Evolutionary conservation across 371 early-diverging fungal genomes (phyloP), one percentile per base, ranked within the genome.

Genomic region (Enterospora canceri): DNA sequence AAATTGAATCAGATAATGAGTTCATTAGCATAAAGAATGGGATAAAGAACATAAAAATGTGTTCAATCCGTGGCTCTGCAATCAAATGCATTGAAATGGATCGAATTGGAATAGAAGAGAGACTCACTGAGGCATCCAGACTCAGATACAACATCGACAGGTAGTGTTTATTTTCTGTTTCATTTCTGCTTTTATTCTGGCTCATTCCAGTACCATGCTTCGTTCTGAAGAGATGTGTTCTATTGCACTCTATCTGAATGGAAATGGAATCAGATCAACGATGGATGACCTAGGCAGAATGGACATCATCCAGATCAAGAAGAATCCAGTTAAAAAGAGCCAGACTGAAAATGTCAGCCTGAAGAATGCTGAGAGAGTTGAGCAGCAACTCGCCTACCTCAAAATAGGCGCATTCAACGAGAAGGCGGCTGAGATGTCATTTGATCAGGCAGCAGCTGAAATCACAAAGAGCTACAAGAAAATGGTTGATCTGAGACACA

Each of bases 1-100:
- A 92, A 72, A 86, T 90, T 46, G 88, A 92, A 24, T 34, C 49
- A 19, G 61, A 34, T 21, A 51, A 24, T 8, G 53, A 51, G 26
- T 8, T 8, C 8, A 12, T 51, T 21, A 8, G 26, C 26, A 21
- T 51, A 51, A 47, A 54, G 4, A 53, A 51, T 23, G 40, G 40
- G 1, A 26, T 66, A 30, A 8, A 26, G 24, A 19, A 58, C 29
- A 32, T 65, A 31, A 31, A 56, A 47, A 24, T 29, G 21, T 64
- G 64, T 48, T 58, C 62, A 21, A 63, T 75, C 21, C 57, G 71
- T 33, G 75, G 75, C 4, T 71, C 67, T 19, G 21, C 55, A 1
- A 57, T 75, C 34, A 75, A 66, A 49, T 35, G 54, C 34, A 32
- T 73, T 3, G 31, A 47, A 26, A 31, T 58, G 1, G 47, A 65